phyloP scores from a whole-genome alignment of 2,329 filamentous ascomycete species.

The Juglanconis oblonga region DNA sequence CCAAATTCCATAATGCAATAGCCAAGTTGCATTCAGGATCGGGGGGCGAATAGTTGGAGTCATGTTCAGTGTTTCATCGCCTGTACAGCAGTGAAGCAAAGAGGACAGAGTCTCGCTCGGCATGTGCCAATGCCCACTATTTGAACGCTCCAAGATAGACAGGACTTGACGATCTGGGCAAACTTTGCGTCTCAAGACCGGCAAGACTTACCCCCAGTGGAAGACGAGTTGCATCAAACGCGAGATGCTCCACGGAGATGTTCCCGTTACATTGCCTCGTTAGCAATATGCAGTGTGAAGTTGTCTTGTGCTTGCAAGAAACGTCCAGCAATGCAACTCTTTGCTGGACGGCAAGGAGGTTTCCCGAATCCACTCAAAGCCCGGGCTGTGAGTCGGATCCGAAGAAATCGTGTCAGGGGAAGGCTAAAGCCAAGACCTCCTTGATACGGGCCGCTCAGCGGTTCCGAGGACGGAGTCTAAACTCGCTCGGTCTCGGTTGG shows the following conservation, averaged over 20 bases:
- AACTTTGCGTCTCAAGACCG: background rate
- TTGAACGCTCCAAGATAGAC: background rate
- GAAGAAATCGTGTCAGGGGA: background rate
- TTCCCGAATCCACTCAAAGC: background rate
- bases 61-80: background rate
- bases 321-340: background rate
- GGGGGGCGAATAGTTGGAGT: background rate
- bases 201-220: background rate
- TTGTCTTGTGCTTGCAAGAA: background rate
- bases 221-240: too few species aligned
- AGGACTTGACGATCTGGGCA: background rate
- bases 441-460: background rate
- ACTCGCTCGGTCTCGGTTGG: background rate
- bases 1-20: background rate
- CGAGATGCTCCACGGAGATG: background rate
- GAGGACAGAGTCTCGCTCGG: background rate
- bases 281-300: background rate
- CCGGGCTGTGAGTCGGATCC: background rate
- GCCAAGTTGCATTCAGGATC: too few species aligned
- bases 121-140: background rate
- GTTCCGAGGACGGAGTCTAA: background rate
- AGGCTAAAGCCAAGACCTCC: background rate
- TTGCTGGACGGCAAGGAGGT: background rate
- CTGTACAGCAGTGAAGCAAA: background rate
- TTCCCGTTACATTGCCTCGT: background rate